Evolutionary conservation across 2,329 filamentous ascomycete genomes (phyloP).

Genomic region (Penicillium sp.): DNA sequence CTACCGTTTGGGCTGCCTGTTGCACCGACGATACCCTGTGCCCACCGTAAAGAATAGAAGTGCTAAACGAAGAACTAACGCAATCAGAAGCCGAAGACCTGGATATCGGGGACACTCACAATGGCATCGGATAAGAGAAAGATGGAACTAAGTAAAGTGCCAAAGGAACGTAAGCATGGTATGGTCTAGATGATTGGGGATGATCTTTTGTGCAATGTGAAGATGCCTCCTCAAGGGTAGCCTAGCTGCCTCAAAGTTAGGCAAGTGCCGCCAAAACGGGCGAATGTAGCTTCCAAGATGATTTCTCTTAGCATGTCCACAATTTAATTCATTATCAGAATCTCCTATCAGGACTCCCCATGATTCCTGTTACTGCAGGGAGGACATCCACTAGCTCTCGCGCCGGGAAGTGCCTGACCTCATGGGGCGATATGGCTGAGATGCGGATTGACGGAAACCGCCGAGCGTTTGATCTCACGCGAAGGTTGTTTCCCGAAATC

Average conservation of each 20-base stretch:
- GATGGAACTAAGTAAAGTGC: neutral
- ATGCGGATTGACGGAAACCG: neutral
- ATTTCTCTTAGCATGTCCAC: neutral
- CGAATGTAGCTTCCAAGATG: neutral
- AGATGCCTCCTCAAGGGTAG: neutral
- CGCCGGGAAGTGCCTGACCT: neutral
- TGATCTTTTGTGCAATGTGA: neutral
- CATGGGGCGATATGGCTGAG: neutral
- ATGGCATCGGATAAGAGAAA: constrained; percentile 8
- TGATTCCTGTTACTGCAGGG: too few species aligned
- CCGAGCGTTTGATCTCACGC: neutral
- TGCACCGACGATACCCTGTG: neutral
- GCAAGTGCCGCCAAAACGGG: neutral
- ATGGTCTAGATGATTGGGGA: neutral
- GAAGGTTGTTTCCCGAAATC: neutral
- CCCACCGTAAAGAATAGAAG: constrained; percentile 10
- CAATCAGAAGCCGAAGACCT: neutral
- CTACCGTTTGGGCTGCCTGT: neutral
- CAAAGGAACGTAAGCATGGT: neutral
- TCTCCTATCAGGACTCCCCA: too few species aligned
- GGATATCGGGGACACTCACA: neutral
- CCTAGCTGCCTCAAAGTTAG: neutral
- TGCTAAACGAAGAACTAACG: constrained; percentile 13
- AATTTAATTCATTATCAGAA: too few species aligned
- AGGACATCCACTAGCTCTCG: neutral